Base-by-base conservation (phyloP, 768 basidiomycete genomes). In the Rubroboletus pulcherrimus region DNA sequence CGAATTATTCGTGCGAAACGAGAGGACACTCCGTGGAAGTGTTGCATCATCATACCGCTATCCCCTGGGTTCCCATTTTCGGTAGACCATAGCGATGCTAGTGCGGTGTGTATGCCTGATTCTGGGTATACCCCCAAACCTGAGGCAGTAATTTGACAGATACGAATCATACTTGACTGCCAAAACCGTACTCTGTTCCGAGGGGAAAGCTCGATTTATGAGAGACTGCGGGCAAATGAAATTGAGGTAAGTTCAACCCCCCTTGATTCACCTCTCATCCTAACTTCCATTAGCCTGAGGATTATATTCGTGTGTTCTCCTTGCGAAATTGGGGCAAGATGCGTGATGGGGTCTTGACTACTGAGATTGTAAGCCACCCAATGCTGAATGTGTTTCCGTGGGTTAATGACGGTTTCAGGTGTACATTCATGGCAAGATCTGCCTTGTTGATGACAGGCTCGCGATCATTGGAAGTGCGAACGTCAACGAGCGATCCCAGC, bases 391-490 rank as follows among this genome's bases (percentile, higher is more conserved):
- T 40, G 4, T 34, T 33, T 30, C 43, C 38, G 26, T 33, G 42
- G 47, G 39, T 58, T 68, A 29, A 70, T 14, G 41, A 50, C 10
- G 48, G 30, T 63, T 30, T 11, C 58, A 89, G 84, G 85, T 96
- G 21, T 95, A 97, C 72, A 91, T 96, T 58, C 93, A 96, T 67
- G 89, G 43, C 30, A 63, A 76, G 61, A 51, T 78, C 19, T 87
- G 87, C 63, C 86, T 98, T 52, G 94, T 98, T 5, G 97, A 99
- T 68, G 96, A 99, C 69, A 85, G 97, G 50, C 75, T 94, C 54
- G 93, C 84, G 33, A 93, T 97, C 66, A 97, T 97, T 60, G 93
- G 93, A 15, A 94, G 93, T 52, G 96, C 96, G 17, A 98, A 97
- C 70, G 93, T 99, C 76, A 98, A 99, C 67, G 97, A 99, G 69